phyloP scores from a whole-genome alignment of 2,329 filamentous ascomycete species.

The Penicillium sp. region DNA sequence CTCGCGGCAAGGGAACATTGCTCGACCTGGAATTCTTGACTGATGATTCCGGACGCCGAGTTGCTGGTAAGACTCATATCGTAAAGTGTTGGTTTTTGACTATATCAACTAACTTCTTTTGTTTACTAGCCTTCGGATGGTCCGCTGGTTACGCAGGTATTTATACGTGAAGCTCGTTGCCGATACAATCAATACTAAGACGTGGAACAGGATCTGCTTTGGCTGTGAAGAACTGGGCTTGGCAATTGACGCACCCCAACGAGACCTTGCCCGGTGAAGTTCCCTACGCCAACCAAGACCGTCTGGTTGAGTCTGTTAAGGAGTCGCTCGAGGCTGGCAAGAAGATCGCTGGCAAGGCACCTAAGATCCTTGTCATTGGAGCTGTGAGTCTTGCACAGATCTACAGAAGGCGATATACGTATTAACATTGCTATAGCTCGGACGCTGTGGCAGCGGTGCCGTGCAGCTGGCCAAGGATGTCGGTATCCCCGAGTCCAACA shows the following conservation, averaged over 20 bases:
- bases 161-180: not conserved
- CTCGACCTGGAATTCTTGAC: conserved; percentile 85
- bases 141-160: conserved; percentile 68
- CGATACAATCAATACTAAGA: conserved; percentile 6
- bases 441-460: conserved; percentile 77
- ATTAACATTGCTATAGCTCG: conserved; percentile 28
- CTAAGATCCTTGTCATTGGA: conserved; percentile 79
- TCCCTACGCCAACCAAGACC: conserved; percentile 64
- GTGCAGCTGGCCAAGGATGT: conserved; percentile 74
- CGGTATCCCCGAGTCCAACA: conserved; percentile 66
- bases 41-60: conserved; percentile 64
- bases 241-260: conserved; percentile 69
- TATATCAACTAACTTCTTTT: conserved; percentile 2
- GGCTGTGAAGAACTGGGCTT: conserved; percentile 76
- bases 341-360: conserved; percentile 64
- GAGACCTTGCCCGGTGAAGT: conserved; percentile 62
- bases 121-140: conserved; percentile 50
- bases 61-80: conserved; percentile 33
- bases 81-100: not conserved
- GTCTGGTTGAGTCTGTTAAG: conserved; percentile 72
- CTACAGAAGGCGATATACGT: not conserved
- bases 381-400: conserved; percentile 46
- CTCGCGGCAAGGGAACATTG: conserved; percentile 70
- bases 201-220: conserved; percentile 58
- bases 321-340: conserved; percentile 64